Evolutionary conservation across 2,329 filamentous ascomycete species (phyloP).

Genomic region (Diaporthe batatas): DNA sequence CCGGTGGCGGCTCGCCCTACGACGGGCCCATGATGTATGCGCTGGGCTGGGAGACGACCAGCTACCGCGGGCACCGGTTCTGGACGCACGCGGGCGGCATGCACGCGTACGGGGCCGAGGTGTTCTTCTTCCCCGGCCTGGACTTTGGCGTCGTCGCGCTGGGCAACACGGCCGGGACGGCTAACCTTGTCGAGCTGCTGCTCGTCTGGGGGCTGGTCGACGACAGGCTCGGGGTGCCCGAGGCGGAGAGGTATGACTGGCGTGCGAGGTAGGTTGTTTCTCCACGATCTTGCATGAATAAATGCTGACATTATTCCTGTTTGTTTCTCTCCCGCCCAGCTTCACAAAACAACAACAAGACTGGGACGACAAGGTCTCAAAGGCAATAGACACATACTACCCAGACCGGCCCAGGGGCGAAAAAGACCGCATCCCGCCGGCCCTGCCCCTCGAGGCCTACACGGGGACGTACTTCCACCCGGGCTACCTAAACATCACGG

Average conservation of each 20-base stretch:
- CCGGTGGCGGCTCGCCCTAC: constrained; percentile 41
- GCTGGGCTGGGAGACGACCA: constrained; percentile 55
- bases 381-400: constrained; percentile 53
- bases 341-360: constrained; percentile 41
- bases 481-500: constrained; percentile 55
- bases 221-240: constrained; percentile 53
- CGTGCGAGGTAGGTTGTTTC: constrained; percentile 47
- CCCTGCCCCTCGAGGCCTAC: constrained; percentile 53
- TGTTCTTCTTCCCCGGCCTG: constrained; percentile 60
- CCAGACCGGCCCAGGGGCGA: constrained; percentile 54
- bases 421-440: constrained; percentile 50
- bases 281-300: no score
- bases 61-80: constrained; percentile 58
- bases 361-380: constrained; percentile 47
- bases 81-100: constrained; percentile 59
- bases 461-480: constrained; percentile 60
- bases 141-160: constrained; percentile 59
- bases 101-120: constrained; percentile 58
- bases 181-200: constrained; percentile 52
- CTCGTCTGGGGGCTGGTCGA: constrained; percentile 57
- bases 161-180: constrained; percentile 58
- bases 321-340: constrained; percentile 38
- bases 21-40: constrained; percentile 55
- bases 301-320: no score
- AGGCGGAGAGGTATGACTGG: constrained; percentile 54